Evolutionary conservation across 2,329 filamentous ascomycete genomes (phyloP), one percentile per base, ranked within the genome.

Genomic region (Cytospora piceicola): DNA sequence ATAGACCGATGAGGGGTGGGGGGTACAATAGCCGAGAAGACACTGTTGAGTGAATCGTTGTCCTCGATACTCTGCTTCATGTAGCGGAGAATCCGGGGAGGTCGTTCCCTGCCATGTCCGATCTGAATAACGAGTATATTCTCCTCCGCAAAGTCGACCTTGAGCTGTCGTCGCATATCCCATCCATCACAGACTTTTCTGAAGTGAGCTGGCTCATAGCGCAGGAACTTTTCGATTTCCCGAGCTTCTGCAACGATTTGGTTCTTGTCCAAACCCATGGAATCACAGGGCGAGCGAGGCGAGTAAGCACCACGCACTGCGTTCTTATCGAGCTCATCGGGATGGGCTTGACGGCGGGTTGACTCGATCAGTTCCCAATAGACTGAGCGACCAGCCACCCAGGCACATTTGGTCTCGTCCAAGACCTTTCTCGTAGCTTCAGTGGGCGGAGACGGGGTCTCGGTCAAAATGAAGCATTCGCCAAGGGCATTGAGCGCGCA

Each of bases 401-500:
- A 97, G 17, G 93, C 91, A 68, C 88, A 80, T 68, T 85, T 87
- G 67, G 90, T 85, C 20, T 83, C 73, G 64, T 90, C 83, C 15
- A 59, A 17, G 42, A 89, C 81, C 3, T 78, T 75, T 68, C 79
- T 83, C 42, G 77, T 76, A 64, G 83, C 82, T 36, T 81, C 79
- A 5, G 81, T 71, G 9, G 85, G 80, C 24, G 84, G 80, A 42
- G 83, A 82, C 0, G 92, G 93, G 8, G 89, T 82, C 58, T 92
- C 88, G 1, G 86, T 90, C 1, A 98, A 81, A 71, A 94, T 97
- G 76, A 90, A 98, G 0, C 97, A 81, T 75, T 99, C 95, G 1
- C 95, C 95, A 11, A 99, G 81, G 0, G 95, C 94, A 75, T 99
- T 99, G 61, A 99, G 78, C n/a, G 88, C 92, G 52, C 94, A 90